phyloP scores from a whole-genome alignment of 1,139 yeast genomes.

The Debaryomyces sp. region DNA sequence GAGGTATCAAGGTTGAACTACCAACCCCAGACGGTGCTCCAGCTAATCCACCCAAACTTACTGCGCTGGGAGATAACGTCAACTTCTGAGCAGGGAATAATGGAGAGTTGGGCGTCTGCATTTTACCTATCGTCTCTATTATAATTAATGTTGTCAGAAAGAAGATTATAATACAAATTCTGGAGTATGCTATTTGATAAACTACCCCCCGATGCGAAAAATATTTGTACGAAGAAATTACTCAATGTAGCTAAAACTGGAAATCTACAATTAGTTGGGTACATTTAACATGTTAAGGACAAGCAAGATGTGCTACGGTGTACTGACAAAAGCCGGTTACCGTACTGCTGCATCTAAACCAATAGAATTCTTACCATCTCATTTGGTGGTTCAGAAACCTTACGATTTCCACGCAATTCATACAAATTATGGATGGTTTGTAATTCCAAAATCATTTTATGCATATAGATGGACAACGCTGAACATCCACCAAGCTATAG shows the following conservation, averaged over 20 bases:
- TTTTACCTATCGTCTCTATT: background rate
- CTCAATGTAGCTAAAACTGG: background rate
- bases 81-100: slow-evolving; percentile 37
- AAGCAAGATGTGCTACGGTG: background rate
- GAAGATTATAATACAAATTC: background rate
- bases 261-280: background rate
- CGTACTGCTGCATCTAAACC: slow-evolving; percentile 7
- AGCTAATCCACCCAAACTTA: slow-evolving; percentile 3
- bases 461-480: slow-evolving; percentile 33
- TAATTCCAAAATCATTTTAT: slow-evolving; percentile 28
- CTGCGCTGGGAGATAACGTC: slow-evolving; percentile 15
- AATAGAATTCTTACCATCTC: slow-evolving; percentile 5
- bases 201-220: background rate
- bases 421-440: slow-evolving; percentile 27
- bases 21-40: slow-evolving; percentile 10
- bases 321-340: slow-evolving; percentile 8
- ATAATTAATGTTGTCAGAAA: background rate
- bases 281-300: background rate
- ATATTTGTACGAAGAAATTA: background rate
- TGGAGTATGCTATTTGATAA: background rate
- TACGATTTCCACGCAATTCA: slow-evolving; percentile 12
- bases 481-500: slow-evolving; percentile 12
- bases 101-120: slow-evolving; percentile 29
- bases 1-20: slow-evolving; percentile 30
- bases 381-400: slow-evolving; percentile 11